Evolutionary conservation across 1,284 basidiomycete genomes (phyloP), one percentile per base, ranked within the genome.

Genomic region (Termitomyces sp.): DNA sequence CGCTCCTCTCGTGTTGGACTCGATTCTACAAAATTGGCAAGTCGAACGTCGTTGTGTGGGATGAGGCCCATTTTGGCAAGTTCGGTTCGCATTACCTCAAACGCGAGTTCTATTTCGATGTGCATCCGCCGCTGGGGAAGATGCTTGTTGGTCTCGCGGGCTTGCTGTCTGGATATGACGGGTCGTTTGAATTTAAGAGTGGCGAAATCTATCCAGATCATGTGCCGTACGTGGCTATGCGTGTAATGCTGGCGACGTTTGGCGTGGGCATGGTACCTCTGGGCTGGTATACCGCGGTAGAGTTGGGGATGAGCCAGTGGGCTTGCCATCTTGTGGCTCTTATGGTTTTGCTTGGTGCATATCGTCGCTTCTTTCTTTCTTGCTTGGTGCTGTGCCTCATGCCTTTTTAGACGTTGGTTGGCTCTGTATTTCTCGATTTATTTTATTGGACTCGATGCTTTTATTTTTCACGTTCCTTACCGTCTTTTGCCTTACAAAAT

Each of bases 21-120:
- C 88, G 96, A 38, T 95, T 92, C 71, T 92, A 95, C 79, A 83
- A 87, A 61, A 99, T 99, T 57, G 96, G 96, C n/a, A 82, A 85
- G 54, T 82, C 90, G 51, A 82, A 89, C 65, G 71, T 82, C 61
- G 96, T 99, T 70, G 86, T 98, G 56, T 99, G 97, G 96, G 97
- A 99, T 71, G 97, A 98, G 77, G 94, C 94, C n/a, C 94, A 97
- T 72, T 97, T 97, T 72, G 94, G 94, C 64, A 97, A 97, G 73
- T 97, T 97, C 71, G 94, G 93, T 53, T 93, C 93, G 26, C 90
- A 97, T 73, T 99, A 99, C 72, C 79, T 99, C 68, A 94, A 95
- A 69, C 90, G 93, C 66, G 90, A 93, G 67, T 97, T 96, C 76
- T 97, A 96, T 75, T 94, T 94, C 68, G 91, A 94, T 67, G 94